Evolutionary conservation across 495 filamentous ascomycete genomes (phyloP), one percentile per base, ranked within the genome.

Genomic region (Aspergillus taichungensis): DNA sequence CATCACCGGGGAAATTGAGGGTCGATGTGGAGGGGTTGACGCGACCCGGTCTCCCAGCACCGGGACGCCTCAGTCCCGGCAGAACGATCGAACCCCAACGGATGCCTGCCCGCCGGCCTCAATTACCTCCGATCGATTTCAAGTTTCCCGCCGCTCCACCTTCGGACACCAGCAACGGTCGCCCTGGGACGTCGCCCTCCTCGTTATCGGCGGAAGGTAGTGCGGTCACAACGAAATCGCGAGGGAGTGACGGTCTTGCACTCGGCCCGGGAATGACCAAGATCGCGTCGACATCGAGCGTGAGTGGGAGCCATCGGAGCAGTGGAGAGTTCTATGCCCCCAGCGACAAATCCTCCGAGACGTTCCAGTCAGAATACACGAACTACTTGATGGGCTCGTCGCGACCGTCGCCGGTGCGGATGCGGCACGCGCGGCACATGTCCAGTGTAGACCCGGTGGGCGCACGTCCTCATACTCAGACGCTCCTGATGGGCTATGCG

Each of bases 401-500:
- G 11, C 59, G 62, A 11, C 33, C 65, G 62, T 24, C 18, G 18
- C 18, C 18, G 46, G 64, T 8, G 68, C 74, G 51, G 51, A 76
- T 31, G 18, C 57, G 74, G 8, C 84, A 88, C 61, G 62, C 59
- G 28, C 78, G 85, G 34, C 75, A 80, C 51, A 68, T 68, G 50
- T 89, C 86, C 18, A 79, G 67, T 50, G 54, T 84, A 13, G 65
- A 68, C 3, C 54, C 67, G 6, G 65, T 61, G 37, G 63, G 56
- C 37, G 65, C 71, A 13, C 56, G 67, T 66, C 50, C 49, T 49
- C 49, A 81, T 68, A 55, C 77, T 37, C 88, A 97, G 65, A 78
- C 84, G 11, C 64, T 98, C 42, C 90, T 98, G 80, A 97, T 98
- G 92, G 92, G 90, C 8, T 98, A 94, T 67, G 94, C 84, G 5